phyloP scores from a whole-genome alignment of 352 stramenopile genomes.

The Pythium aquatile region DNA sequence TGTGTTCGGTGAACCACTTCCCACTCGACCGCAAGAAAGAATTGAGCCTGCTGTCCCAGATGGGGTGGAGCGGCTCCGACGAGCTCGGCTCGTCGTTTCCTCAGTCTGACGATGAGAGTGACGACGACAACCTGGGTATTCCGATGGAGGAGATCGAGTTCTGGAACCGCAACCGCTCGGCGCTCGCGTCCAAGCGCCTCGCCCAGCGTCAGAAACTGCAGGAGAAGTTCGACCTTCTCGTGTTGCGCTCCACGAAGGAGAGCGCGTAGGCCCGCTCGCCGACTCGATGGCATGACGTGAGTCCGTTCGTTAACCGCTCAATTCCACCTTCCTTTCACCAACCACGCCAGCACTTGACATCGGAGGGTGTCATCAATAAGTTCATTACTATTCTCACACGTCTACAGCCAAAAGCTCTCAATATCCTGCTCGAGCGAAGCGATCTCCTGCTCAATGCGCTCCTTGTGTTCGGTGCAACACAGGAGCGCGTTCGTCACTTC shows the following conservation, averaged over 20 bases:
- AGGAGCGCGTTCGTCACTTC: slow-evolving; percentile 61
- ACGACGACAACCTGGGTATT: slow-evolving; percentile 80
- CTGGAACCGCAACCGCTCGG: slow-evolving; percentile 82
- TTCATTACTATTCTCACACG: slow-evolving; percentile 14
- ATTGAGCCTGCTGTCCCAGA: slow-evolving; percentile 77
- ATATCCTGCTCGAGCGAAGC: slow-evolving; percentile 57
- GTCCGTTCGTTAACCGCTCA: slow-evolving; percentile 1
- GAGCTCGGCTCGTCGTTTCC: slow-evolving; percentile 59
- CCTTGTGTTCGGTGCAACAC: slow-evolving; percentile 68
- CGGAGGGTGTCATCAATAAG: slow-evolving; percentile 14
- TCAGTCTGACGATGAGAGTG: slow-evolving; percentile 69
- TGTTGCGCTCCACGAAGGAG: slow-evolving; percentile 62
- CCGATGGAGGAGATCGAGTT: slow-evolving; percentile 84
- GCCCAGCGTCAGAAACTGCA: slow-evolving; percentile 83
- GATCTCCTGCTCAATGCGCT: slow-evolving; percentile 57
- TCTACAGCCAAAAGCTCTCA: slow-evolving; percentile 43
- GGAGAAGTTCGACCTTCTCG: slow-evolving; percentile 84
- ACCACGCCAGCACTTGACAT: background rate
- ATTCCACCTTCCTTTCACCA: background rate
- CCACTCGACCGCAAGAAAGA: slow-evolving; percentile 71
- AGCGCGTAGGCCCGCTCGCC: slow-evolving; percentile 18
- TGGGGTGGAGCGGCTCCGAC: slow-evolving; percentile 75
- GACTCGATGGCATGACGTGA: background rate
- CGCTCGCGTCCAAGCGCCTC: slow-evolving; percentile 69
- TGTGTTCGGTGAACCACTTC: slow-evolving; percentile 45